These are phyloP conservation scores for Ceratocystis eucalypticola DNA, from an alignment of 2,329 filamentous ascomycete genomes.

Conservation along the genomic window DNA sequence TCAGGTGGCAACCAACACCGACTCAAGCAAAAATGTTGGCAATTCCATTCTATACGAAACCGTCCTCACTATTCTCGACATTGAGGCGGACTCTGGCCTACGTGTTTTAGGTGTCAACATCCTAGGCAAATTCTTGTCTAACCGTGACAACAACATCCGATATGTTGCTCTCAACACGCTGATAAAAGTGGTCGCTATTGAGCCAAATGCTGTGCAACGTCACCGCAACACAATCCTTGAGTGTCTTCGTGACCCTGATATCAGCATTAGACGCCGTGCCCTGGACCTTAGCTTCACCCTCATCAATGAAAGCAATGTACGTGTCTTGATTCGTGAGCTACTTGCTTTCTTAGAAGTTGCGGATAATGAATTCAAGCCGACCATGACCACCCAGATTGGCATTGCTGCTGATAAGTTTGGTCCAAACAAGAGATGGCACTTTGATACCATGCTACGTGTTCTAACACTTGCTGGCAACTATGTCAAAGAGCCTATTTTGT, in stretches of 20 bases:
- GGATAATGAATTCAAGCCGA: conserved; percentile 96
- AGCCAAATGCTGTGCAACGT: conserved; percentile 92
- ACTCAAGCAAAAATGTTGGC: conserved; percentile 94
- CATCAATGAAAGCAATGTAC: conserved; percentile 92
- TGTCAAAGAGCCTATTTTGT: conserved; percentile 94
- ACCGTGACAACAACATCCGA: conserved; percentile 97
- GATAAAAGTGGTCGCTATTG: conserved; percentile 94
- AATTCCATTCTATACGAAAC: conserved; percentile 97
- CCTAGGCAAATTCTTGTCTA: conserved; percentile 93
- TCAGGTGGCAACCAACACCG: conserved; percentile 94
- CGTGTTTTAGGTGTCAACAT: conserved; percentile 95
- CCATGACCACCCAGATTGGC: conserved; percentile 96
- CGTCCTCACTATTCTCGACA: conserved; percentile 91
- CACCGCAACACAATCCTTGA: conserved; percentile 96
- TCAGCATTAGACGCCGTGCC: conserved; percentile 91
- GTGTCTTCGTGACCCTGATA: conserved; percentile 90
- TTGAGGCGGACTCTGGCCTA: conserved; percentile 90
- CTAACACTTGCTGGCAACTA: conserved; percentile 89
- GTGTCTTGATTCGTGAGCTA: conserved; percentile 82
- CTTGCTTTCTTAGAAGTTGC: conserved; percentile 92
- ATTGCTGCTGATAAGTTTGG: conserved; percentile 92
- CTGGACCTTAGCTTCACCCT: conserved; percentile 94
- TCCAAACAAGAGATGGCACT: conserved; percentile 95
- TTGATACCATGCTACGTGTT: conserved; percentile 93
- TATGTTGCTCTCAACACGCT: conserved; percentile 96